phyloP scores from a whole-genome alignment of 768 basidiomycete genomes.

The Russula lepida region DNA sequence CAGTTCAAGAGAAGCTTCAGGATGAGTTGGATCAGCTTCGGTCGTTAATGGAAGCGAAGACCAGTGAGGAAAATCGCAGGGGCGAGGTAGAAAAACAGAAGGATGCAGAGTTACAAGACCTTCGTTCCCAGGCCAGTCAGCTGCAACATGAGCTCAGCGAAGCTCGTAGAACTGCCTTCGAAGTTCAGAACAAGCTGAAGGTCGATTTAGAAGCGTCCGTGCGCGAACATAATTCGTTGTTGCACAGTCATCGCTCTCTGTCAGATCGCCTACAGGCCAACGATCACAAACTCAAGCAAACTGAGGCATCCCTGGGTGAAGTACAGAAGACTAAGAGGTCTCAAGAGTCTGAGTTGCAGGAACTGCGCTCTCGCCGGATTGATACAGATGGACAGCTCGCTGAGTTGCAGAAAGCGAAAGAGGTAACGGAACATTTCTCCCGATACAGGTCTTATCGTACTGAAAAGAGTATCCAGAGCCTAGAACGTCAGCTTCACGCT shows the following conservation, averaged over 20 bases:
- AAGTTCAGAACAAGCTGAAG: slow-evolving; percentile 64
- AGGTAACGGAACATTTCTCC: slow-evolving; percentile 40
- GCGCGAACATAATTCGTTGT: slow-evolving; percentile 52
- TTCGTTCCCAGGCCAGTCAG: slow-evolving; percentile 54
- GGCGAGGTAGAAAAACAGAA: slow-evolving; percentile 81
- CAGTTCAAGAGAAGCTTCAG: slow-evolving; percentile 54
- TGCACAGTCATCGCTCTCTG: slow-evolving; percentile 56
- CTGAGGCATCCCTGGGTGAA: slow-evolving; percentile 42
- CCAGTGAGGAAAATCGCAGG: slow-evolving; percentile 76
- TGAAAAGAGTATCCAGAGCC: slow-evolving; percentile 36
- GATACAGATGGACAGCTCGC: slow-evolving; percentile 58
- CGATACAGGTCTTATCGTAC: background rate
- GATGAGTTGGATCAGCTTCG: slow-evolving; percentile 83
- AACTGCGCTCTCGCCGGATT: slow-evolving; percentile 57
- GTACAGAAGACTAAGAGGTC: slow-evolving; percentile 61
- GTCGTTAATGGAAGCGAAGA: slow-evolving; percentile 73
- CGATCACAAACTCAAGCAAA: slow-evolving; percentile 42
- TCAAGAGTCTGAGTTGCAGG: slow-evolving; percentile 64
- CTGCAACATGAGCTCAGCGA: slow-evolving; percentile 63
- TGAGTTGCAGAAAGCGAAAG: slow-evolving; percentile 56
- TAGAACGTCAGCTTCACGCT: slow-evolving; percentile 68
- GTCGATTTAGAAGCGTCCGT: slow-evolving; percentile 60
- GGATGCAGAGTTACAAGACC: slow-evolving; percentile 69
- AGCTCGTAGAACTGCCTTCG: slow-evolving; percentile 50
- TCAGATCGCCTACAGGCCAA: slow-evolving; percentile 48